A percentile compares a stretch with the other conserved stretches of the same genome.
phyloP scores from a whole-genome alignment of 768 basidiomycete genomes.

The Lyophyllum atratum region DNA sequence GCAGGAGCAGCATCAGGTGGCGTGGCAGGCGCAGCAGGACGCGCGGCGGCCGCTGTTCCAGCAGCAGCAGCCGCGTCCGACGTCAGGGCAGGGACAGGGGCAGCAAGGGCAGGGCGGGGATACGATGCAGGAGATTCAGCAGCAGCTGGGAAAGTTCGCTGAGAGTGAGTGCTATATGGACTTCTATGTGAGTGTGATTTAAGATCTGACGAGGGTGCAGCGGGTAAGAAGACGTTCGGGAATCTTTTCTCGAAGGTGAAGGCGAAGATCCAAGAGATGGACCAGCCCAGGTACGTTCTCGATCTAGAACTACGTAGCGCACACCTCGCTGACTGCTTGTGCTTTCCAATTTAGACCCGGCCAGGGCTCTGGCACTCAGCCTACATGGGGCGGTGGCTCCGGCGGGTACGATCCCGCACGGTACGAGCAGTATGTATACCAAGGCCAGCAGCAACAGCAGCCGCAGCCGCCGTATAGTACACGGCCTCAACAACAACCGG shows the following conservation, averaged over 20 bases:
- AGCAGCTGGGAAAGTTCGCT: slow-evolving; percentile 75
- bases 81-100: slow-evolving; percentile 14
- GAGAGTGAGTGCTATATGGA: slow-evolving; percentile 56
- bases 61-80: slow-evolving; percentile 12
- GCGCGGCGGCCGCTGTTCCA: slow-evolving; percentile 8
- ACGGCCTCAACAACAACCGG: slow-evolving; percentile 23
- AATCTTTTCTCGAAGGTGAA: slow-evolving; percentile 75
- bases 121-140: slow-evolving; percentile 68
- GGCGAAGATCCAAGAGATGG: slow-evolving; percentile 82
- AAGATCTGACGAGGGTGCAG: slow-evolving; percentile 31
- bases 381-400: slow-evolving; percentile 11
- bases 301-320: neutral
- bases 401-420: slow-evolving; percentile 7
- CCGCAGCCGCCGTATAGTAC: slow-evolving; percentile 7
- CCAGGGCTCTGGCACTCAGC: slow-evolving; percentile 9
- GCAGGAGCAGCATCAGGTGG: slow-evolving; percentile 40
- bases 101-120: slow-evolving; percentile 28
- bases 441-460: neutral
- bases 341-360: neutral
- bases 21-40: slow-evolving; percentile 32
- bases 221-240: slow-evolving; percentile 79
- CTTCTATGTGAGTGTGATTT: neutral
- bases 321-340: neutral
- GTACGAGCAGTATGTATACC: slow-evolving; percentile 13
- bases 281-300: slow-evolving; percentile 47